phyloP scores from a whole-genome alignment of 495 filamentous ascomycete genomes.

The Neurospora sp. region DNA sequence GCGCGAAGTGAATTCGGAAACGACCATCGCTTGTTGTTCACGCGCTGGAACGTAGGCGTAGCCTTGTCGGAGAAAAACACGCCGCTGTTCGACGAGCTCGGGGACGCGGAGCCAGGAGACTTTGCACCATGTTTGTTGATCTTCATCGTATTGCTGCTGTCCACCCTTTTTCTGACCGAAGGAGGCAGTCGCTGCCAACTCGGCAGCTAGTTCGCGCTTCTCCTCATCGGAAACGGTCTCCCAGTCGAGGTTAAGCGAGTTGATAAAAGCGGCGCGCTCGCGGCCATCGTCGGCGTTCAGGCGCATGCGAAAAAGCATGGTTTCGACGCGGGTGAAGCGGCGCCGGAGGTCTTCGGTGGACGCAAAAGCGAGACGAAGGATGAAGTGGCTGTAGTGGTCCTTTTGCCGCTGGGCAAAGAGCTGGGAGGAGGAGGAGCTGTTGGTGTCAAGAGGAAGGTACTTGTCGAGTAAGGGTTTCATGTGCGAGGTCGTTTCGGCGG shows the following conservation, averaged over 20 bases:
- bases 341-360: conserved; percentile 84
- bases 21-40: conserved; percentile 78
- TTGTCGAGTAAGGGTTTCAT: conserved; percentile 76
- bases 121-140: conserved; percentile 68
- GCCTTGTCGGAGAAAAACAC: conserved; percentile 66
- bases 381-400: conserved; percentile 98
- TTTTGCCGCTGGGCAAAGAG: conserved; percentile 72
- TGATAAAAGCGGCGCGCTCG: conserved; percentile 70
- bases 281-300: conserved; percentile 57
- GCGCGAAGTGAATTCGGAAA: conserved; percentile 69
- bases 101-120: conserved; percentile 90
- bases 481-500: conserved; percentile 64
- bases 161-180: not conserved
- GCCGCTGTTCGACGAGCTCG: conserved; percentile 72
- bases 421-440: conserved; percentile 48
- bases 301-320: conserved; percentile 74
- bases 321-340: conserved; percentile 79
- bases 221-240: conserved; percentile 73
- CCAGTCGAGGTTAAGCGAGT: conserved; percentile 62
- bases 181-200: conserved; percentile 25
- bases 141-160: conserved; percentile 19
- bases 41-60: conserved; percentile 85
- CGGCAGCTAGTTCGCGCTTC: conserved; percentile 39
- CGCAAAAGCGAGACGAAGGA: conserved; percentile 86
- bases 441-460: conserved; percentile 74